A percentile compares a stretch with the other conserved stretches of the same genome.
These are phyloP conservation scores for Penicillium fimorum DNA, from an alignment of 495 filamentous ascomycete species.

Conservation along the genomic window DNA sequence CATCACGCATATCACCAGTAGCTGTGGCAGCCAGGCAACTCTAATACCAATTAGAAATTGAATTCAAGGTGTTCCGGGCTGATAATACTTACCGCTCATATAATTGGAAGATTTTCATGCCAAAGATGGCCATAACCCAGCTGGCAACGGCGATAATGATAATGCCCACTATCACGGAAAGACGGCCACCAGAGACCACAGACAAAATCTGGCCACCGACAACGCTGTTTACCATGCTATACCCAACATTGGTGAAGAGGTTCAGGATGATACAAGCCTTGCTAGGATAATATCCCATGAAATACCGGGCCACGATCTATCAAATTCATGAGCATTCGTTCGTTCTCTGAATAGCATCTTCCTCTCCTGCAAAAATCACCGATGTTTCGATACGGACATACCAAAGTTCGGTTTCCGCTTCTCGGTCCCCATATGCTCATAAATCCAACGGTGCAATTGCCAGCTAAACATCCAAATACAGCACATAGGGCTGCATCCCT, in stretches of 20 bases:
- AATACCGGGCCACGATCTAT: conserved; percentile 66
- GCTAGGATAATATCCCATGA: conserved; percentile 76
- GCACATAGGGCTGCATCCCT: conserved; percentile 63
- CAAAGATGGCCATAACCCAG: conserved; percentile 67
- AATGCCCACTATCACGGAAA: conserved; percentile 68
- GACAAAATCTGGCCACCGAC: conserved; percentile 57
- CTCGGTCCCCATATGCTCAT: conserved; percentile 71
- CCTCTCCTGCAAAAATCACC: background rate
- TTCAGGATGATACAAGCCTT: conserved; percentile 68
- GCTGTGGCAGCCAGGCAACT: conserved; percentile 68
- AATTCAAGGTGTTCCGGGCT: background rate
- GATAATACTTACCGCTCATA: conserved; percentile 54
- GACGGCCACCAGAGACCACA: conserved; percentile 53
- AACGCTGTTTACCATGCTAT: conserved; percentile 60
- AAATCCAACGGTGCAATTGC: conserved; percentile 61
- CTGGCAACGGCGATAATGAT: conserved; percentile 62
- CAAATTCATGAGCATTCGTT: conserved; percentile 7
- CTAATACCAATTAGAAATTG: conserved; percentile 28
- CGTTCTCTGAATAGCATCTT: background rate
- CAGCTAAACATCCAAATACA: conserved; percentile 60
- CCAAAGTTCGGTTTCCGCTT: conserved; percentile 71
- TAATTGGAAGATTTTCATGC: conserved; percentile 68
- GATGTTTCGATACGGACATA: conserved; percentile 25
- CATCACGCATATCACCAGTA: conserved; percentile 64
- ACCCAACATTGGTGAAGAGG: conserved; percentile 68